These are phyloP conservation scores for Myxozyma neotropica DNA, from an alignment of 805 yeast species.

Conservation along the genomic window DNA sequence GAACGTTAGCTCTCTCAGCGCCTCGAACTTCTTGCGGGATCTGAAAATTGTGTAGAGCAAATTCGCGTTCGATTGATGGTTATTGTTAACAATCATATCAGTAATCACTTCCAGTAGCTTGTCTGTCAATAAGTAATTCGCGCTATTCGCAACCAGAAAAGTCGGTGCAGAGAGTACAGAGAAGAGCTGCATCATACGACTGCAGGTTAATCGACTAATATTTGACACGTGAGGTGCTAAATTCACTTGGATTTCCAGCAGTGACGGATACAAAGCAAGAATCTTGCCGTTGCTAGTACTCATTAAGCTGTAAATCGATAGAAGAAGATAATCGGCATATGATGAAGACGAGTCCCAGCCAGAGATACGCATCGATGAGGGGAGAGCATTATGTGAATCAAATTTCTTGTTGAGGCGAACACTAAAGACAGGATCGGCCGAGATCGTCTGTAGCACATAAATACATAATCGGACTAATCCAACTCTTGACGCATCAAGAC, in stretches of 20 bases:
- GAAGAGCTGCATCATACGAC: constrained; percentile 38
- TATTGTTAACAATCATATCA: constrained; percentile 35
- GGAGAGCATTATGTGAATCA: constrained; percentile 38
- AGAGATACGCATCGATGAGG: constrained; percentile 36
- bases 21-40: constrained; percentile 33
- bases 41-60: constrained; percentile 38
- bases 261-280: constrained; percentile 36
- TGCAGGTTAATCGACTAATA: constrained; percentile 39
- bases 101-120: constrained; percentile 34
- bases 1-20: constrained; percentile 17
- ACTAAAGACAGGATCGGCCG: constrained; percentile 38
- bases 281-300: constrained; percentile 31
- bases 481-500: constrained; percentile 39
- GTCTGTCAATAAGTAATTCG: constrained; percentile 35
- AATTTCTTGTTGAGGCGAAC: constrained; percentile 35
- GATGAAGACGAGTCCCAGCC: constrained; percentile 28
- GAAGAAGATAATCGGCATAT: constrained; percentile 41
- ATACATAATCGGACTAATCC: constrained; percentile 42
- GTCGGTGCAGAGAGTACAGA: constrained; percentile 34
- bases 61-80: constrained; percentile 37
- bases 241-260: constrained; percentile 40
- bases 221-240: constrained; percentile 39
- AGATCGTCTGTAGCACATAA: constrained; percentile 40
- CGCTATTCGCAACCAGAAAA: constrained; percentile 34
- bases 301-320: constrained; percentile 30